Evolutionary conservation across 495 filamentous ascomycete species (phyloP), one percentile per base, ranked within the genome.

Genomic region (Penicillium maclennaniae): DNA sequence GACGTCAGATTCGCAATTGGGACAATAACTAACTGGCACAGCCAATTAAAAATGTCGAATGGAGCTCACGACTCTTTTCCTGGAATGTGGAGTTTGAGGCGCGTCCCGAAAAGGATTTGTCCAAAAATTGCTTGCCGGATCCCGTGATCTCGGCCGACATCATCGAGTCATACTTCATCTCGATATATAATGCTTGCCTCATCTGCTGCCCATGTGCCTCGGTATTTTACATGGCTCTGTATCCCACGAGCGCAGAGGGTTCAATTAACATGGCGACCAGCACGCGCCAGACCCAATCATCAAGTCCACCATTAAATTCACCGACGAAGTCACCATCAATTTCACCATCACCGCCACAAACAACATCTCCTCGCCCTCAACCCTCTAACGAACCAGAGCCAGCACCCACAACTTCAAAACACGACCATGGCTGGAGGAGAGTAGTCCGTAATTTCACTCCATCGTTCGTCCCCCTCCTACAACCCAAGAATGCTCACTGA

Each of bases 371-470:
- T 7, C 4, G 9, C 7, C 15, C 23, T 3, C 31, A 15, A 7
- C 25, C n/a, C 45, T 1, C 9, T 25, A 38, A 45, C 20, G 20
- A 8, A 25, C 25, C 6, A 31, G 3, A 12, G 2, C 23, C 37
- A 37, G 43, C 20, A 44, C 8, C 34, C 41, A 20, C 16, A 39
- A 37, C 36, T 23, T 47, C 47, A 17, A 71, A 69, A 44, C 58
- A 73, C 49, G 68, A 73, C 21, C 45, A 60, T 15, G 76, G 78
- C 10, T 80, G 73, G 72, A 63, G 75, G 26, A 68, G 62, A 47
- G 51, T 79, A 15, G 68, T 79, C 16, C 69, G 72, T 10, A 76
- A 80, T 52, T 79, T 80, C 48, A 79, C 74, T 0, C 76, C 76
- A 0, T 75, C 74, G 68, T 77, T 49, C 12, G 65, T 61, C n/a